These are phyloP conservation scores for Coccomyxa sp. DNA, from an alignment of 139 green algal species.

Conservation along the genomic window DNA sequence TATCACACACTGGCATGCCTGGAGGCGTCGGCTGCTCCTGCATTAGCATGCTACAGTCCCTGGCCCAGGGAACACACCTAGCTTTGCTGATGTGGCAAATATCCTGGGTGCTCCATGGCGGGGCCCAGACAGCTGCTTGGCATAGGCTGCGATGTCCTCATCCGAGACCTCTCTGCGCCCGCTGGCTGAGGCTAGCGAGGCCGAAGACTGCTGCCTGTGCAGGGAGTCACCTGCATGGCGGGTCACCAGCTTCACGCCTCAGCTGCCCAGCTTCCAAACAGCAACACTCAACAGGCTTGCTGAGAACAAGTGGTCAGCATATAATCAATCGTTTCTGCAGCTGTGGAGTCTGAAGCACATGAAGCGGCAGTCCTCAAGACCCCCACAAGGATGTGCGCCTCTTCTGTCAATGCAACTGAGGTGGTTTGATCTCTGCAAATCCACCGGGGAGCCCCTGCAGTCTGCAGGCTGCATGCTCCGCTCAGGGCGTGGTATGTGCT, in stretches of 20 bases:
- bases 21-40: neutral
- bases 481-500: neutral
- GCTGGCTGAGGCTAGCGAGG: neutral
- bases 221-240: neutral
- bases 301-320: neutral
- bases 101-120: neutral
- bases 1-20: neutral
- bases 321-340: neutral
- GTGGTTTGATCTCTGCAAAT: neutral
- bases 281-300: neutral
- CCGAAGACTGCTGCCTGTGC: neutral
- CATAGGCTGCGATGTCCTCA: conserved; percentile 10
- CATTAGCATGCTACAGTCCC: neutral
- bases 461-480: neutral
- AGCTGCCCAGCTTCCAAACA: neutral
- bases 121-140: neutral
- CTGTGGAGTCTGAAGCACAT: neutral
- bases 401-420: neutral
- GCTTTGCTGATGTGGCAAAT: conserved; percentile 19
- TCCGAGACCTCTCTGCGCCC: conserved; percentile 8
- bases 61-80: neutral
- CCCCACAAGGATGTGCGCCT: neutral
- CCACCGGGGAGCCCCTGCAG: neutral
- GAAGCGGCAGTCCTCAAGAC: neutral
- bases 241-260: neutral